Percentiles rank a stretch among this genome's conserved stretches.
phyloP scores from a whole-genome alignment of 768 basidiomycete genomes.

The Lactarius psammicola region DNA sequence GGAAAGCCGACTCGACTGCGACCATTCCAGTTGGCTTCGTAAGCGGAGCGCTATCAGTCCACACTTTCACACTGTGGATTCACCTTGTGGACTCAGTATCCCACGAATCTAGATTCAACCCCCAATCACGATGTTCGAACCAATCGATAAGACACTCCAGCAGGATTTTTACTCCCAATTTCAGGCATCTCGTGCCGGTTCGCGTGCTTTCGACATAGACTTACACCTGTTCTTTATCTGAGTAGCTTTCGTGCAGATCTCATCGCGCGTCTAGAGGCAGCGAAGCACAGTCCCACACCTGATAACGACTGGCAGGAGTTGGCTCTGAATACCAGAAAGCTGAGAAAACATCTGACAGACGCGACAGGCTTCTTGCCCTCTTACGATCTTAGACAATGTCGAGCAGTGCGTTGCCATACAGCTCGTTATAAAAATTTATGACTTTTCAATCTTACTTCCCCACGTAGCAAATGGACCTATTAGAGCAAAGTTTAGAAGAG shows the following conservation, averaged over 20 bases:
- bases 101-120: not conserved
- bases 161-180: slow-evolving; percentile 52
- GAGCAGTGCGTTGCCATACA: slow-evolving; percentile 47
- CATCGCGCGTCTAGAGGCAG: slow-evolving; percentile 44
- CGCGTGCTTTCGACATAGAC: slow-evolving; percentile 32
- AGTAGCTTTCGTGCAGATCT: slow-evolving; percentile 42
- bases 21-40: not conserved
- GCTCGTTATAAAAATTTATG: not conserved
- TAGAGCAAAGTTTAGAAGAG: slow-evolving; percentile 56
- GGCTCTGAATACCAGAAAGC: slow-evolving; percentile 42
- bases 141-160: slow-evolving; percentile 43
- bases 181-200: slow-evolving; percentile 51
- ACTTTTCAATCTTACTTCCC: not conserved
- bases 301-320: slow-evolving; percentile 20
- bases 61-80: not conserved
- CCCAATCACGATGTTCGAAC: slow-evolving; percentile 33
- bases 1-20: too few species aligned
- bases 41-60: not conserved
- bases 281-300: slow-evolving; percentile 37
- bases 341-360: slow-evolving; percentile 62
- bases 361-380: slow-evolving; percentile 63
- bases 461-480: slow-evolving; percentile 59
- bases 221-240: not conserved
- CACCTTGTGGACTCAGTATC: too few species aligned
- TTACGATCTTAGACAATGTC: slow-evolving; percentile 74